Evolutionary conservation across 2,329 filamentous ascomycete species (phyloP).

Genomic region (Talaromyces sp.): DNA sequence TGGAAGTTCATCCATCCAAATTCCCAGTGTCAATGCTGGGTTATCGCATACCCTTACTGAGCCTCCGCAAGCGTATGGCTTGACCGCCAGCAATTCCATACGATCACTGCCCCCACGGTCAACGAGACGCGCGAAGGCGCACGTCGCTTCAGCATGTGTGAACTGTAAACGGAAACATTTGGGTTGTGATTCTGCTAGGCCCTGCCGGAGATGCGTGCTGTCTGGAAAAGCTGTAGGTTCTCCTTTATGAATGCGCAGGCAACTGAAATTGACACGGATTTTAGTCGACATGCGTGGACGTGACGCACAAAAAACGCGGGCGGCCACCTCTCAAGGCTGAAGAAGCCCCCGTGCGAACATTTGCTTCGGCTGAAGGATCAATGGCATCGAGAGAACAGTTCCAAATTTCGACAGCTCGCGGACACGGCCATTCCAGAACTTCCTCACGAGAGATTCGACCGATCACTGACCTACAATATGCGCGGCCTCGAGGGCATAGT

Average conservation of each 20-base stretch:
- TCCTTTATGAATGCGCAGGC: conserved; percentile 8
- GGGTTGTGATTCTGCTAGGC: conserved; percentile 42
- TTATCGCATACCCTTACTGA: conserved; percentile 13
- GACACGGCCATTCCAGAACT: conserved; percentile 27
- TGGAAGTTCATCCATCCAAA: background rate
- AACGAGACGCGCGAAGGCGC: conserved; percentile 42
- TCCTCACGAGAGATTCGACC: conserved; percentile 36
- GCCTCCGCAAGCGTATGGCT: conserved; percentile 21
- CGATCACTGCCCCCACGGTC: conserved; percentile 32
- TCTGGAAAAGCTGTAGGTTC: conserved; percentile 44
- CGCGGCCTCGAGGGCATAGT: conserved; percentile 12
- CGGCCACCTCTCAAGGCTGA: conserved; percentile 41
- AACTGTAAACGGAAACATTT: conserved; percentile 48
- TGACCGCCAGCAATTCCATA: conserved; percentile 11
- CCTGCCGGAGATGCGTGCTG: conserved; percentile 43
- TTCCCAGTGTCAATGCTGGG: conserved; percentile 13
- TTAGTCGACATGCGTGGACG: conserved; percentile 42
- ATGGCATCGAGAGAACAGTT: conserved; percentile 20
- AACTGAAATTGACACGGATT: background rate
- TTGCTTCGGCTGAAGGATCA: conserved; percentile 24
- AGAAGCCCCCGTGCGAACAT: conserved; percentile 31
- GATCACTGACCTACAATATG: conserved; percentile 33
- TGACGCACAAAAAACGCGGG: conserved; percentile 45
- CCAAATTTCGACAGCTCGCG: conserved; percentile 21
- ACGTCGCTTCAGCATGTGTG: conserved; percentile 46